Base-by-base conservation (phyloP, 169 alveolate genomes). In the Condylostoma magnum region DNA sequence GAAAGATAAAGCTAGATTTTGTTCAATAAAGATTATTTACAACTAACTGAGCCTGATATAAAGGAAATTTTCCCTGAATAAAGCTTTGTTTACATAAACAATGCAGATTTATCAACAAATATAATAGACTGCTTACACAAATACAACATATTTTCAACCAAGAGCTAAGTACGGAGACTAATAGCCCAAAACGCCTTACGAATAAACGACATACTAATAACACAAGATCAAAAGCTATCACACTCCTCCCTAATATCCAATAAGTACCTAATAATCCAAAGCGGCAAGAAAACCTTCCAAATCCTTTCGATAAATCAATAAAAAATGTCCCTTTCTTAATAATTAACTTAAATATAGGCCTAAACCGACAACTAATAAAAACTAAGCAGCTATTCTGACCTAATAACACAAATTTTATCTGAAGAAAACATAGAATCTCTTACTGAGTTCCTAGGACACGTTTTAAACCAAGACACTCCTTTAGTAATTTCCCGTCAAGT, bases 1-100 rank as follows among this genome's bases (percentile, higher is more conserved):
- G 43, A 66, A 47, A 66, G 43, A 27, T 41, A 18, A 6, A 20
- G 50, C n/a, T 46, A 66, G n/a, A 27, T 30, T 12, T 48, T 66
- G 6, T 66, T 20, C 4, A 66, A 46, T 8, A 28, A 47, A 25
- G 30, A 66, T 8, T 66, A 46, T n/a, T 8, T 2, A 8, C 31
- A 66, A 3, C 6, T 66, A 10, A 28, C 8, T 2, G 6, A 15
- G 6, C 15, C 25, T 15, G 58, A 46, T n/a, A 8, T 66, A 22
- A 43, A 66, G 10, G n/a, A 10, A 8, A 20, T 31, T 46, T 41
- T 36, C 33, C 33, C 18, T 20, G n/a, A 46, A 1, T 28, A 57
- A 25, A 10, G 6, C 1, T 46, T n/a, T 3, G 6, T 46, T 60
- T 31, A 36, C 2, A 18, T 18, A 6, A 46, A 18, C 30, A n/a